A percentile compares a stretch with the other conserved stretches of the same genome.
These are phyloP conservation scores for Phytophthora brassicae DNA, from an alignment of 352 stramenopile genomes.

Conservation along the genomic window DNA sequence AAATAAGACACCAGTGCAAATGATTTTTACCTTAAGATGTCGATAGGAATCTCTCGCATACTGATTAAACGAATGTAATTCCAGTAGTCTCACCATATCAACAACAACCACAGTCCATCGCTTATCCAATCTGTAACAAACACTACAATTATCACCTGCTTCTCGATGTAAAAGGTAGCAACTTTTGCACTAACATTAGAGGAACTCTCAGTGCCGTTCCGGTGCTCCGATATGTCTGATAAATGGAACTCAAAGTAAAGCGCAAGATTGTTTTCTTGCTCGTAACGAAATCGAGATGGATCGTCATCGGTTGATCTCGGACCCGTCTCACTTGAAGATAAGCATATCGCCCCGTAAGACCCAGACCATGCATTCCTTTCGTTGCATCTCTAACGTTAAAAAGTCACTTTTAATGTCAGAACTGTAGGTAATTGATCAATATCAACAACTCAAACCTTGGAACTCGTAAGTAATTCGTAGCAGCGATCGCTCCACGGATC, in stretches of 20 bases:
- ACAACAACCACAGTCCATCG: slow-evolving; percentile 69
- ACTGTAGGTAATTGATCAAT: not conserved
- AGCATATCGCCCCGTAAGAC: slow-evolving; percentile 63
- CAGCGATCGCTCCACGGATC: slow-evolving; percentile 69
- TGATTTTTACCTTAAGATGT: slow-evolving; percentile 57
- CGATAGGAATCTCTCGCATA: slow-evolving; percentile 62
- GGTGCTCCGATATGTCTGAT: slow-evolving; percentile 49
- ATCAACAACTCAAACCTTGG: slow-evolving; percentile 39
- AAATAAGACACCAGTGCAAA: not conserved
- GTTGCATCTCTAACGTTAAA: slow-evolving; percentile 36
- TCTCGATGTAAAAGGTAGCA: not conserved
- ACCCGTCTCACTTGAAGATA: slow-evolving; percentile 66
- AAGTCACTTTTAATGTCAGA: slow-evolving; percentile 1
- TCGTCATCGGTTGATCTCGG: slow-evolving; percentile 43
- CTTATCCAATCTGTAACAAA: slow-evolving; percentile 34
- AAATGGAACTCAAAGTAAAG: slow-evolving; percentile 78
- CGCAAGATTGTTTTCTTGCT: slow-evolving; percentile 65
- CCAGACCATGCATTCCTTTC: slow-evolving; percentile 56
- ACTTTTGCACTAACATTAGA: slow-evolving; percentile 32
- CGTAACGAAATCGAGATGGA: slow-evolving; percentile 75
- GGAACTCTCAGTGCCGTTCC: slow-evolving; percentile 65
- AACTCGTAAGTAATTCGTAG: slow-evolving; percentile 75
- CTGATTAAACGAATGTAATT: slow-evolving; percentile 70
- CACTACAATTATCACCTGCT: not conserved
- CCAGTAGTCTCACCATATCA: slow-evolving; percentile 63